phyloP scores from a whole-genome alignment of 177 flowering plant genomes.

The Vitis hybrid region DNA sequence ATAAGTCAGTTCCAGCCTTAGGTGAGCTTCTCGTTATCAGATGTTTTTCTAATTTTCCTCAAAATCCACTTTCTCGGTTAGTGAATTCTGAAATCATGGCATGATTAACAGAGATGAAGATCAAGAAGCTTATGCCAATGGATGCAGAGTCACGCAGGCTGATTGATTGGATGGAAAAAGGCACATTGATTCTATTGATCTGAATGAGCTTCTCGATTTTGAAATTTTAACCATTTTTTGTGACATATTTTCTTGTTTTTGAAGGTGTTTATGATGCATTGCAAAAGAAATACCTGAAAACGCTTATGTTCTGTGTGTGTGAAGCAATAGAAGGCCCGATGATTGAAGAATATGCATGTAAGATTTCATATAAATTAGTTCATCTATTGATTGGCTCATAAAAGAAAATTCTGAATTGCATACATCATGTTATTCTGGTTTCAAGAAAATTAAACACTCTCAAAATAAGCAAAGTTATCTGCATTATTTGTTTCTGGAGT shows the following conservation, averaged over 20 bases:
- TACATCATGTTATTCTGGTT: too few relatives aligned
- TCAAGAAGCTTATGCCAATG: slow-evolving; percentile 95
- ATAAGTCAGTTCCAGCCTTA: slow-evolving; percentile 88
- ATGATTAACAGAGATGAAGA: slow-evolving; percentile 74
- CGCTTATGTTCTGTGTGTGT: slow-evolving; percentile 83
- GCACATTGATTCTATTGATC: slow-evolving; percentile 21
- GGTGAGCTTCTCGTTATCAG: slow-evolving; percentile 37
- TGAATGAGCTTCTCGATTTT: background rate
- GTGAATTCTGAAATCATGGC: background rate
- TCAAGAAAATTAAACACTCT: too few relatives aligned
- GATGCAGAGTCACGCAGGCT: slow-evolving; percentile 91
- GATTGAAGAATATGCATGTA: slow-evolving; percentile 97
- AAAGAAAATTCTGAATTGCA: too few relatives aligned
- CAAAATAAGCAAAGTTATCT: too few relatives aligned
- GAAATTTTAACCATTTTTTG: background rate
- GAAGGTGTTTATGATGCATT: slow-evolving; percentile 93
- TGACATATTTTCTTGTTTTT: background rate
- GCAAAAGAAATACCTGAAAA: slow-evolving; percentile 82
- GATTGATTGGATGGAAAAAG: slow-evolving; percentile 99
- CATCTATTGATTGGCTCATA: background rate
- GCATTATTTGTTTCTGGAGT: too few relatives aligned
- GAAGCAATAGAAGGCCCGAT: slow-evolving; percentile 80
- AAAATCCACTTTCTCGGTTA: background rate
- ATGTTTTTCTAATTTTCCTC: background rate
- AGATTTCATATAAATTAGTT: slow-evolving; percentile 11